Conservation (phyloP, 2,329 filamentous ascomycete genomes). For the Aspergillus pseudoviridinutans region DNA sequence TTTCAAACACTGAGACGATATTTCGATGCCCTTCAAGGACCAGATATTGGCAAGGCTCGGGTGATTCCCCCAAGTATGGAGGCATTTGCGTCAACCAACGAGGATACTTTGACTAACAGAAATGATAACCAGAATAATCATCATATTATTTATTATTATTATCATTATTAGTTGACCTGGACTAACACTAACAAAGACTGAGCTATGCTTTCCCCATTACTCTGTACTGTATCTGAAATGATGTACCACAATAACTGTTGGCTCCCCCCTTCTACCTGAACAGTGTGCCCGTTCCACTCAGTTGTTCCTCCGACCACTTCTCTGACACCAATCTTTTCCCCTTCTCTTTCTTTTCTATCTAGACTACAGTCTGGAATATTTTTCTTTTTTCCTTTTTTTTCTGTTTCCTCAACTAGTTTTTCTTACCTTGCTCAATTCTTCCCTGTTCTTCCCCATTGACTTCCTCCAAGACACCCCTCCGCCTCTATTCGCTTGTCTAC, state of each 20-base stretch:
- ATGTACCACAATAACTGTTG: too few species aligned
- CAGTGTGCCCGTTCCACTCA: too few species aligned
- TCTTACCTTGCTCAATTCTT: constrained; percentile 23
- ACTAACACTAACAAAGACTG: not conserved
- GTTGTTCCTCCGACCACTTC: too few species aligned
- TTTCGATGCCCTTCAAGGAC: not conserved
- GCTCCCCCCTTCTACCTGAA: too few species aligned
- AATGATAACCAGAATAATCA: not conserved
- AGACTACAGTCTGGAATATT: not conserved
- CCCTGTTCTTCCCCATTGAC: constrained; percentile 8
- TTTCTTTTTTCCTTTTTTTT: not conserved
- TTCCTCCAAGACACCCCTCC: not conserved
- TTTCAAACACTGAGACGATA: not conserved
- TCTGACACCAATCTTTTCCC: not conserved
- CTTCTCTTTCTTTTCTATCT: too few species aligned
- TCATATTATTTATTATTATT: not conserved
- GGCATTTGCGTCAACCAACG: not conserved
- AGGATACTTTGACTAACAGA: not conserved
- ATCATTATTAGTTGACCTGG: not conserved
- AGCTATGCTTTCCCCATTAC: not conserved
- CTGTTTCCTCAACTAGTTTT: not conserved
- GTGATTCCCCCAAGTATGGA: not conserved
- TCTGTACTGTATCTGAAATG: not conserved
- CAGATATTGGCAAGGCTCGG: not conserved
- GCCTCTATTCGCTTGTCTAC: not conserved